Percentiles rank a stretch among this genome's conserved stretches.
Conservation (phyloP, 1,284 basidiomycete species). For the Cystobasidium slooffiae region DNA sequence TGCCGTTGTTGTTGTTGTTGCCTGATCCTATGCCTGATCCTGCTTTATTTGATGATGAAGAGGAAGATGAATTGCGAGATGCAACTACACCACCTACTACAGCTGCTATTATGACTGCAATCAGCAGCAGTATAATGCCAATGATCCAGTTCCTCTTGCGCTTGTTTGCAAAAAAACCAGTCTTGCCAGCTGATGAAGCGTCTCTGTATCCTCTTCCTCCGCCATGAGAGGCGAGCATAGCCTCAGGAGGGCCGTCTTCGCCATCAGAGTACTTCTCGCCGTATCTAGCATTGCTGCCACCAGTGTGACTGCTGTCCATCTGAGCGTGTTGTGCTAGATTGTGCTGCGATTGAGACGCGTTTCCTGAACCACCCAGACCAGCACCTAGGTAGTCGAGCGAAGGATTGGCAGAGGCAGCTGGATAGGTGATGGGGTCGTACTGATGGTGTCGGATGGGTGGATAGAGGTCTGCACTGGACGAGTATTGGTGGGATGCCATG, state of each 20-base stretch:
- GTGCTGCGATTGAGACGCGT: not conserved
- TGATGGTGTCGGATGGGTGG: constrained; percentile 18
- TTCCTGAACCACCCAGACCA: not conserved
- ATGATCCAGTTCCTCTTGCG: constrained; percentile 36
- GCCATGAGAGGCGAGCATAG: constrained; percentile 27
- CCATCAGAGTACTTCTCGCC: constrained; percentile 37
- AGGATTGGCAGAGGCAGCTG: constrained; percentile 11
- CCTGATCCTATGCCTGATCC: constrained; percentile 13
- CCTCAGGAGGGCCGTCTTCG: constrained; percentile 28
- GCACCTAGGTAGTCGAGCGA: constrained; percentile 37
- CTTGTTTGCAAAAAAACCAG: constrained; percentile 12
- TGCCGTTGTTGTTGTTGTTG: constrained; percentile 7
- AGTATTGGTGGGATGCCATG: constrained; percentile 21
- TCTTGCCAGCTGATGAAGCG: constrained; percentile 14
- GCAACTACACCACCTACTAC: constrained; percentile 40
- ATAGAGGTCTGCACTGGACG: constrained; percentile 34
- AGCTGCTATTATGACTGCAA: constrained; percentile 37
- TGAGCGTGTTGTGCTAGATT: not conserved
- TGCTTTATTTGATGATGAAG: not conserved
- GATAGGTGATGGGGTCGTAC: constrained; percentile 21
- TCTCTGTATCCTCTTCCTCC: constrained; percentile 20
- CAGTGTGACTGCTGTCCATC: not conserved
- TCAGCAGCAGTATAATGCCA: constrained; percentile 1
- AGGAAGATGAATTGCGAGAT: constrained; percentile 11
- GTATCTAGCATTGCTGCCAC: constrained; percentile 1